Evolutionary conservation across 2,329 filamentous ascomycete genomes (phyloP).

Genomic region (Geoglossum cookeanum): DNA sequence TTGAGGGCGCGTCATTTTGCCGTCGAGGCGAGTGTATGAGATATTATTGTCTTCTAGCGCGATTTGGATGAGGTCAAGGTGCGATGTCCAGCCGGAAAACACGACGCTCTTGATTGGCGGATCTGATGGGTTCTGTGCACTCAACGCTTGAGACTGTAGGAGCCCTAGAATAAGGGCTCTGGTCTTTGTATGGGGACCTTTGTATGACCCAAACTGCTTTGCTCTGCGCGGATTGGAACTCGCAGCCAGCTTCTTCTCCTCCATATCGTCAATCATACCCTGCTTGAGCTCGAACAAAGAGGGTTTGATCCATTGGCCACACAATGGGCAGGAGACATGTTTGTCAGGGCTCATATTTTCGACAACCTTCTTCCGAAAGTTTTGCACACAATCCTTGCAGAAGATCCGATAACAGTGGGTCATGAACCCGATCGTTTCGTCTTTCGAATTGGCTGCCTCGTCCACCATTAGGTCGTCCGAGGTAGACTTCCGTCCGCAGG

Average conservation of each 20-base stretch:
- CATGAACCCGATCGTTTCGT: slow-evolving; percentile 56
- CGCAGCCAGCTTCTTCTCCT: slow-evolving; percentile 36
- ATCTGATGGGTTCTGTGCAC: slow-evolving; percentile 39
- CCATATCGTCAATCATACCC: slow-evolving; percentile 29
- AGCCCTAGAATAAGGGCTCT: slow-evolving; percentile 62
- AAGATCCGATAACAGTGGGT: slow-evolving; percentile 76
- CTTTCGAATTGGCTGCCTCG: slow-evolving; percentile 32
- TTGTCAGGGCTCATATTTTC: slow-evolving; percentile 23
- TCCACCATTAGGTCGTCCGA: slow-evolving; percentile 30
- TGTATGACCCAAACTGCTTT: slow-evolving; percentile 48
- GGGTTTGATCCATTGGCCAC: slow-evolving; percentile 42
- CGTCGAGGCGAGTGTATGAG: slow-evolving; percentile 65
- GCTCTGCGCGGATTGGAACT: slow-evolving; percentile 33
- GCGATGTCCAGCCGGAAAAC: slow-evolving; percentile 90
- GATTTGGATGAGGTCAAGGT: slow-evolving; percentile 78
- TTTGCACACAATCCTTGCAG: slow-evolving; percentile 52
- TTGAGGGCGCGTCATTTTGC: slow-evolving; percentile 60
- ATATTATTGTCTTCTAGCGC: slow-evolving; percentile 52
- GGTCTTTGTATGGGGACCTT: slow-evolving; percentile 83
- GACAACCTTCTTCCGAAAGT: slow-evolving; percentile 35
- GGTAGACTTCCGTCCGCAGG: slow-evolving; percentile 47
- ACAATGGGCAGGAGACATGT: slow-evolving; percentile 46
- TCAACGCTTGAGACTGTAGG: slow-evolving; percentile 41
- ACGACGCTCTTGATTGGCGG: slow-evolving; percentile 80
- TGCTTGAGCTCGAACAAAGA: slow-evolving; percentile 50